Evolutionary conservation across 805 yeast species (phyloP), one percentile per base, ranked within the genome.

Genomic region (Candida stauntonica): DNA sequence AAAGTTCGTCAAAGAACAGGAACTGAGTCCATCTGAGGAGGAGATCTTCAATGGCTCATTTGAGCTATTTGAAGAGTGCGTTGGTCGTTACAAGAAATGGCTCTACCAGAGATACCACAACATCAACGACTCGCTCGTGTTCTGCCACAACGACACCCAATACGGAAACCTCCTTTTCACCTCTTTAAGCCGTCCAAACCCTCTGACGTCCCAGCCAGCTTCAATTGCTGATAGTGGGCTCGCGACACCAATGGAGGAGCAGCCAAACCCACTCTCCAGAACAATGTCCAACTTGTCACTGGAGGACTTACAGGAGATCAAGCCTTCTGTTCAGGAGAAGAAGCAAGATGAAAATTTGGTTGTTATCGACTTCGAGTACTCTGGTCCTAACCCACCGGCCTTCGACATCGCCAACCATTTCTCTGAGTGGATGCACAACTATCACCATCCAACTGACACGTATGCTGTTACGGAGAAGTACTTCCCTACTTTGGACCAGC

Each of bases 391-490:
- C 55, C 69, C 80, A 31, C 87, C 95, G 2, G 95, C 94, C 2
- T 86, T 71, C 57, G 99, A 93, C 58, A 75, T 93, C 39, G 89
- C 89, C 12, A 89, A 93, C 60, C 99, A 93, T 64, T 85, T 93
- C 50, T 75, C 85, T 47, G 99, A 91, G 65, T 91, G 99, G 99
- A 93, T 89, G 97, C 74, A 86, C 34, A 87, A 93, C 64, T 93
- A 91, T 58, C 86, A 82, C 54, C 54, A 55, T 36, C 68, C 77
- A 1, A 43, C 51, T 1, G 31, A 35, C 17, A 36, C 55, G 4
- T 76, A 82, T 57, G 73, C 62, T 39, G 64, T 84, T 27, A 33
- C 33, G n/a, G 69, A 74, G 50, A 63, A 70, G 11, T 62, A 65
- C 27, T 93, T 73, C 61, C 99, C 99, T 8, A 65, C 68, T 12